Evolutionary conservation across 2,329 filamentous ascomycete genomes (phyloP).

Genomic region (Ilyonectria mors-panacis): DNA sequence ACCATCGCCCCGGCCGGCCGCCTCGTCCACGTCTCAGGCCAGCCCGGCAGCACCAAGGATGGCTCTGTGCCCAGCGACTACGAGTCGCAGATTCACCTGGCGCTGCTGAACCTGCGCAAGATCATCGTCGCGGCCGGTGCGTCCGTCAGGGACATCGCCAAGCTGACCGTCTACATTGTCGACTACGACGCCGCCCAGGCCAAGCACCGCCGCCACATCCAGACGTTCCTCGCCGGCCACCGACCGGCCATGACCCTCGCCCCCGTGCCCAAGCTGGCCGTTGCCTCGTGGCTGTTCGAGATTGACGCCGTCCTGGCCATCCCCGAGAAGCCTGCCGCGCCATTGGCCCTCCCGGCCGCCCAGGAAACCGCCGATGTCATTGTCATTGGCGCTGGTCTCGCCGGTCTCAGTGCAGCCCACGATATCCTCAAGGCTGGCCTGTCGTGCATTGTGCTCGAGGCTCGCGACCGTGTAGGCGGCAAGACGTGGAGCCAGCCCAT

Average conservation of each 20-base stretch:
- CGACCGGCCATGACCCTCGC: constrained; percentile 60
- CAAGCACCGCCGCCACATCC: constrained; percentile 55
- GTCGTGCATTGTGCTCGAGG: constrained; percentile 62
- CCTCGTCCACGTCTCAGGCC: constrained; percentile 54
- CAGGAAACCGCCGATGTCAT: constrained; percentile 45
- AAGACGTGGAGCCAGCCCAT: constrained; percentile 61
- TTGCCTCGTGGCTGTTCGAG: constrained; percentile 58
- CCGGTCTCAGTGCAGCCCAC: constrained; percentile 54
- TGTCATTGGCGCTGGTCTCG: constrained; percentile 61
- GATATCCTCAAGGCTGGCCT: constrained; percentile 53
- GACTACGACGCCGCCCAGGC: constrained; percentile 57
- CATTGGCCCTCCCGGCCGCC: constrained; percentile 21
- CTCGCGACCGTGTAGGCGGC: constrained; percentile 63
- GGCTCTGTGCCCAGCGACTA: constrained; percentile 54
- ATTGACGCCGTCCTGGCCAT: constrained; percentile 57
- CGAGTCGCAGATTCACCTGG: constrained; percentile 59
- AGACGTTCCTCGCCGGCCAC: constrained; percentile 56
- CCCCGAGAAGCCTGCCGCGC: constrained; percentile 26
- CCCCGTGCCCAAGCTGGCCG: constrained; percentile 58
- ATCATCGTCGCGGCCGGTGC: constrained; percentile 55
- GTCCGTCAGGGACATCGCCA: constrained; percentile 55
- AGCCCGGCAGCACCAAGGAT: constrained; percentile 51
- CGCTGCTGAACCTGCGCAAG: constrained; percentile 56
- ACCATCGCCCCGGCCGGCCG: constrained; percentile 23
- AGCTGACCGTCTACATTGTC: constrained; percentile 61